A percentile compares a stretch with the other conserved stretches of the same genome.
These are phyloP conservation scores for Xerocomellus amylosporus DNA, from an alignment of 768 basidiomycete species.

Conservation along the genomic window DNA sequence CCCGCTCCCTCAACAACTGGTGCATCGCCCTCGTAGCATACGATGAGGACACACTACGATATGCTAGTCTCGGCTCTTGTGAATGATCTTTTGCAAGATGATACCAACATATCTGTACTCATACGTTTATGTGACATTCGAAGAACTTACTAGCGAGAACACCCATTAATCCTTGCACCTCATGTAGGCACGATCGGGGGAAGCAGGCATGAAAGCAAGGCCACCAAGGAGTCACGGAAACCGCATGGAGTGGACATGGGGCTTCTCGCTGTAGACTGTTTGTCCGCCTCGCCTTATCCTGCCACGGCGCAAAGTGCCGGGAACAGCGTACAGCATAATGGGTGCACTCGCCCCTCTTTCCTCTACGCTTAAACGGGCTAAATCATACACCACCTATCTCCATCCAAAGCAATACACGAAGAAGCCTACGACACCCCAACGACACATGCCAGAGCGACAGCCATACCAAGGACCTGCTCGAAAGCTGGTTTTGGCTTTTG, in stretches of 20 bases:
- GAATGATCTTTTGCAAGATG: background rate
- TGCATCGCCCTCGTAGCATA: too few species aligned
- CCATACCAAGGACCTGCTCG: constrained; percentile 41
- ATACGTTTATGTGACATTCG: background rate
- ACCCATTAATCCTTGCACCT: too few species aligned
- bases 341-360: background rate
- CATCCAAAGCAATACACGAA: background rate
- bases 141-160: background rate
- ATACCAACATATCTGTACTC: background rate
- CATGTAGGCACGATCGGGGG: too few species aligned
- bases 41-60: background rate
- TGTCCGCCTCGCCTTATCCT: constrained; percentile 13
- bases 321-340: background rate
- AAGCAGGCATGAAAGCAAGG: background rate
- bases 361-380: background rate
- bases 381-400: background rate
- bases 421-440: background rate
- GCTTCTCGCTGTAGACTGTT: background rate
- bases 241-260: constrained; percentile 15
- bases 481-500: constrained; percentile 49
- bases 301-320: constrained; percentile 4
- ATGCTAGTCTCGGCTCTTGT: background rate
- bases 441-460: constrained; percentile 29
- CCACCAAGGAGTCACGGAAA: background rate
- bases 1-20: too few species aligned